A percentile compares a stretch with the other conserved stretches of the same genome.
Evolutionary conservation across 2,329 filamentous ascomycete species (phyloP).

Genomic region (Cladorrhinum sp.): DNA sequence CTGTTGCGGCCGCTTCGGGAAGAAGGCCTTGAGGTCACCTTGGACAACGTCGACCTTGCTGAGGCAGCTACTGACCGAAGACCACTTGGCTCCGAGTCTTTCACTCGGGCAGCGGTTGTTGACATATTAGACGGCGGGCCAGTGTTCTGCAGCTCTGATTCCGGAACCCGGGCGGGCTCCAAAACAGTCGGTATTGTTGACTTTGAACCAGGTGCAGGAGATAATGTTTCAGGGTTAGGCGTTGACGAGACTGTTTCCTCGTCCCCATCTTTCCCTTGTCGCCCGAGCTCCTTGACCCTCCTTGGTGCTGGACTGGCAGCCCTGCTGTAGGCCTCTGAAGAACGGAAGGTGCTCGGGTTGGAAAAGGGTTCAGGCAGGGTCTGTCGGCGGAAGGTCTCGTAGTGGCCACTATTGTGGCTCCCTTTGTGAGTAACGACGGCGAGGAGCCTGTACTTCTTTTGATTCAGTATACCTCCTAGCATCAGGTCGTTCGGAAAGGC

Average conservation of each 20-base stretch:
- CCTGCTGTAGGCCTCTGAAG: constrained; percentile 69
- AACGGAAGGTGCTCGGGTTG: constrained; percentile 75
- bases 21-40: constrained; percentile 39
- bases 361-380: constrained; percentile 75
- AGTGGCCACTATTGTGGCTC: constrained; percentile 93
- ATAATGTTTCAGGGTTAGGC: constrained; percentile 48
- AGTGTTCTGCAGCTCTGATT: not conserved
- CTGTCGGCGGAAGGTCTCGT: constrained; percentile 92
- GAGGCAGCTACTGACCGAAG: constrained; percentile 56
- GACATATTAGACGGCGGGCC: constrained; percentile 4
- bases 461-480: constrained; percentile 73
- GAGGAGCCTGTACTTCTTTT: constrained; percentile 78
- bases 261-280: constrained; percentile 34
- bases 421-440: constrained; percentile 92
- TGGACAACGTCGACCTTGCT: constrained; percentile 52
- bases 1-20: constrained; percentile 31
- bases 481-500: constrained; percentile 84
- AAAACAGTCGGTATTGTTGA: constrained; percentile 19
- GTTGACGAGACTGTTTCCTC: constrained; percentile 39
- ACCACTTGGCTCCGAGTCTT: constrained; percentile 47
- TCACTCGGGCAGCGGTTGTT: constrained; percentile 31
- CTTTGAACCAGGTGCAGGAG: constrained; percentile 24
- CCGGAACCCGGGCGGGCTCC: not conserved
- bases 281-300: constrained; percentile 32
- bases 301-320: constrained; percentile 53